These are phyloP conservation scores for Nicotiana tomentosiformis DNA, from an alignment of 257 asterid species.

Conservation along the genomic window DNA sequence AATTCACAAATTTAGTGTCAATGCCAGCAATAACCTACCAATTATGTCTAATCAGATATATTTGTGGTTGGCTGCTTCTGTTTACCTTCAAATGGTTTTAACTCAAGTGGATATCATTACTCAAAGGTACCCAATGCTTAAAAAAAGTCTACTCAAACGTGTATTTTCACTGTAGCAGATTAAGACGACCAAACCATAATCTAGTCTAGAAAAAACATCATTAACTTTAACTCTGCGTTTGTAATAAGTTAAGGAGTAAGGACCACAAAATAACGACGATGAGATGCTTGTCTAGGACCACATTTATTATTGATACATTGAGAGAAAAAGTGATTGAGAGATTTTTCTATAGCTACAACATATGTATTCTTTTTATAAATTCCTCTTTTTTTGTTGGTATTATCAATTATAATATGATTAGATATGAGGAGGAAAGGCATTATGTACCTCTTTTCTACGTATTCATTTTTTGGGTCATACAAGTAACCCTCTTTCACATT, in stretches of 20 bases:
- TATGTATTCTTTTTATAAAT: not conserved
- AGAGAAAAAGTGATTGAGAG: not conserved
- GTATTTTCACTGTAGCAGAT: slow-evolving; percentile 8
- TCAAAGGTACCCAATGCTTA: not conserved
- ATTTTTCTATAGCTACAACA: not conserved
- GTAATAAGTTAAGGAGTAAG: not conserved
- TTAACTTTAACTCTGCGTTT: not conserved
- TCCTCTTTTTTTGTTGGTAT: not conserved
- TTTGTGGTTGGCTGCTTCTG: slow-evolving; percentile 3
- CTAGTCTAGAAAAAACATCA: not conserved
- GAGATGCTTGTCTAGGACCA: slow-evolving; percentile 11
- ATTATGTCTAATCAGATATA: slow-evolving; percentile 1
- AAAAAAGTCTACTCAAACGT: not conserved
- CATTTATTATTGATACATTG: not conserved
- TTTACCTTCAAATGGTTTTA: not conserved
- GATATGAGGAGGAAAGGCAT: not conserved
- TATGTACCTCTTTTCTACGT: not conserved
- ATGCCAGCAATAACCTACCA: not conserved
- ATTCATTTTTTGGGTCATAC: not conserved
- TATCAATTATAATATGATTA: not conserved
- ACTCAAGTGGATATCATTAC: slow-evolving; percentile 11
- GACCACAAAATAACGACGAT: slow-evolving; percentile 9
- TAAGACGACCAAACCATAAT: slow-evolving; percentile 8
- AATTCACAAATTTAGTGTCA: not conserved
- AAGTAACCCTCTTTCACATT: not conserved